phyloP scores from a whole-genome alignment of 2,329 filamentous ascomycete genomes.

The Aschersonia sp. region DNA sequence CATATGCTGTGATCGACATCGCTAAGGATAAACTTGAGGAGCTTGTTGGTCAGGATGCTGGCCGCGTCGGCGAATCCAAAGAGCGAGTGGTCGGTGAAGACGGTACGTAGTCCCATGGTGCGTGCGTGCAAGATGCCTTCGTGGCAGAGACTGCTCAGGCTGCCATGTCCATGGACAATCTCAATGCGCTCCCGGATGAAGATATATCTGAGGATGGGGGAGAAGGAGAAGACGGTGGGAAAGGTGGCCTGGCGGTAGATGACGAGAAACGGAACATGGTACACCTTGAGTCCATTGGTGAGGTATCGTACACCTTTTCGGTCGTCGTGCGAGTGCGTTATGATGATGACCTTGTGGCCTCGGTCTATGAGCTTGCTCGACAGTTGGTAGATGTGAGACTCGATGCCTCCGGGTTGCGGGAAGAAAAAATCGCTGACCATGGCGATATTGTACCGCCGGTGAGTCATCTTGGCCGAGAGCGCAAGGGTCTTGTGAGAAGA shows the following conservation, averaged over 20 bases:
- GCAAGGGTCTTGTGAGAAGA: neutral
- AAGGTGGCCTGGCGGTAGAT: slow-evolving; percentile 91
- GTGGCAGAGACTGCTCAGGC: slow-evolving; percentile 82
- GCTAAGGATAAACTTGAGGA: slow-evolving; percentile 89
- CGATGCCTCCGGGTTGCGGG: slow-evolving; percentile 88
- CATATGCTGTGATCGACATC: slow-evolving; percentile 98
- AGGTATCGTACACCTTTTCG: slow-evolving; percentile 88
- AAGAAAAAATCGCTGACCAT: slow-evolving; percentile 99
- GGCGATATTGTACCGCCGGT: slow-evolving; percentile 51
- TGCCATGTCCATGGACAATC: slow-evolving; percentile 96
- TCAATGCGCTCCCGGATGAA: slow-evolving; percentile 88
- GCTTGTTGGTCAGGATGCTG: slow-evolving; percentile 92
- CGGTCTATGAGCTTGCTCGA: slow-evolving; percentile 93
- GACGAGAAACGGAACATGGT: slow-evolving; percentile 90
- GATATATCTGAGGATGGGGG: slow-evolving; percentile 94
- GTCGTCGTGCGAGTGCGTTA: slow-evolving; percentile 88
- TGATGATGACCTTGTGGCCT: slow-evolving; percentile 94
- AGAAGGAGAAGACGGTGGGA: slow-evolving; percentile 96
- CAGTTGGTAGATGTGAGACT: slow-evolving; percentile 97
- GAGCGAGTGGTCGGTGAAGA: slow-evolving; percentile 94
- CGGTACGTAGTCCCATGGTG: slow-evolving; percentile 90
- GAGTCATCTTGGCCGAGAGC: slow-evolving; percentile 26
- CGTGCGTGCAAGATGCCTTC: slow-evolving; percentile 89
- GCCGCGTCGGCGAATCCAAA: slow-evolving; percentile 95
- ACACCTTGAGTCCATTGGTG: slow-evolving; percentile 96